Evolutionary conservation across 345 rosid genomes (phyloP), one percentile per base, ranked within the genome.

Genomic region (Dipteronia dyeriana): DNA sequence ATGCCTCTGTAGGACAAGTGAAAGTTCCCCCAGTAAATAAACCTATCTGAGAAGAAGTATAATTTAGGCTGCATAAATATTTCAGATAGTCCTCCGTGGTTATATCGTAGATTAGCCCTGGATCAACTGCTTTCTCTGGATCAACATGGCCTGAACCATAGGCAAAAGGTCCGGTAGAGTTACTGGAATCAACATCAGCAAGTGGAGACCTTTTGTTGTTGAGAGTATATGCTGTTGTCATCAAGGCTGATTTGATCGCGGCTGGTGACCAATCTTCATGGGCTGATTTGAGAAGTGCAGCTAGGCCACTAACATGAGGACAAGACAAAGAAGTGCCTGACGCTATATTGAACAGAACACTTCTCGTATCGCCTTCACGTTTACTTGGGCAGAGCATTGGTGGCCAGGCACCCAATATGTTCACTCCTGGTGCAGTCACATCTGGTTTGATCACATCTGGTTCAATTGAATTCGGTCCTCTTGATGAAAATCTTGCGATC

Each of bases 231-330:
- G 97, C 90, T 38, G 97, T 89, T 54, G 98, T 92, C 97, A 92
- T 88, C 14, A 95, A 82, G 25, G 98, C 94, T n/a, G 97, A 94
- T 80, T 92, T 94, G 25, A 94, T 89, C 5, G 89, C 95, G 26
- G 97, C 94, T 16, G 92, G 90, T 3, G 97, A 92, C 97, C 97
- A 94, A 41, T 89, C 82, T 39, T 74, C 47, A 75, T 89, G 97
- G 34, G 78, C 88, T 2, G 97, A 89, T 75, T 86, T 92, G 19
- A 92, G 84, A 2, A 92, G 79, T 26, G 91, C 88, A 14, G 94
- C 98, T 7, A 94, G 1, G 43, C 43, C 43, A 39, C 43, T 39
- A 39, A 39, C 43, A 39, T 39, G 43, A 39, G 43, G 43, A 39
- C 43, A 39, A 39, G 43, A 5, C 43, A 39, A 1, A 5, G 43